Percentiles rank a stretch among this genome's conserved stretches.
Conservation (phyloP, 2,329 filamentous ascomycete species). For the Sarocladiaceae sp. region DNA sequence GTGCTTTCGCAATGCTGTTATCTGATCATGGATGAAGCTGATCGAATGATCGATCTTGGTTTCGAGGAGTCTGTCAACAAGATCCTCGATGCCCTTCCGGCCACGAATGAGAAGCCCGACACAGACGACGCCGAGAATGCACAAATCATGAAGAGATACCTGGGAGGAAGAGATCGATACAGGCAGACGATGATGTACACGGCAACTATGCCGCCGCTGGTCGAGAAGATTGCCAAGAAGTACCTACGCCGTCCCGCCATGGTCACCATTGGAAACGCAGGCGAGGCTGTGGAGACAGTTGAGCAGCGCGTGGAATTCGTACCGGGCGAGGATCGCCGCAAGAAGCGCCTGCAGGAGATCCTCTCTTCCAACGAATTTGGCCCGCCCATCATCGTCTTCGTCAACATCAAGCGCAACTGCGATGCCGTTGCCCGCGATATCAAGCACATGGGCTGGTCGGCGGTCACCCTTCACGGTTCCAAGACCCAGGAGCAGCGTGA, state of each 20-base stretch:
- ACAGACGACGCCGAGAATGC: conserved; percentile 85
- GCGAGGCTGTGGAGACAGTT: conserved; percentile 95
- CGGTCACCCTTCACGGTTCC: conserved; percentile 86
- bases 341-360: conserved; percentile 92
- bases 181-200: conserved; percentile 99
- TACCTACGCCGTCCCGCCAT: conserved; percentile 90
- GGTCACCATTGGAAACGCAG: conserved; percentile 88
- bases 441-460: conserved; percentile 84
- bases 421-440: conserved; percentile 92
- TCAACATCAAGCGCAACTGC: conserved; percentile 99
- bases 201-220: conserved; percentile 87
- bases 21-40: conserved; percentile 98
- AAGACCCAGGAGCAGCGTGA: conserved; percentile 99
- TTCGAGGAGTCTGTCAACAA: conserved; percentile 98
- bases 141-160: conserved; percentile 72
- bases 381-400: conserved; percentile 95
- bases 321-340: conserved; percentile 85
- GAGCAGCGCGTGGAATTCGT: conserved; percentile 95
- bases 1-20: conserved; percentile 97
- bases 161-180: conserved; percentile 73
- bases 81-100: conserved; percentile 89
- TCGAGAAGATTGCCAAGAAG: conserved; percentile 95
- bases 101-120: conserved; percentile 92
- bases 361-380: conserved; percentile 72
- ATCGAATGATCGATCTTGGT: conserved; percentile 97